Evolutionary conservation across 345 rosid species (phyloP).

Genomic region (Hevea brasiliensis): DNA sequence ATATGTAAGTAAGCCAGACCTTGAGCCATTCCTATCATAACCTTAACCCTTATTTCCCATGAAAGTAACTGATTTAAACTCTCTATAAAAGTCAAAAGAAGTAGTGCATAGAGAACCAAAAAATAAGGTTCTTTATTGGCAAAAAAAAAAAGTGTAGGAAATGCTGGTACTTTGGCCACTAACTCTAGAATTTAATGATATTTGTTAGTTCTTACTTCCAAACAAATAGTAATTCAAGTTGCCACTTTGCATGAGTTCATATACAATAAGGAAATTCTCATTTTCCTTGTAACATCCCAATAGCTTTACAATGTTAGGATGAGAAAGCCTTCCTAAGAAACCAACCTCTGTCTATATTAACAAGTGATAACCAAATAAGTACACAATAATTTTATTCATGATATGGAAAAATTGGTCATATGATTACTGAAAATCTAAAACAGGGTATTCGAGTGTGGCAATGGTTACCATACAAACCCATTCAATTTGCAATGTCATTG

Average conservation of each 20-base stretch:
- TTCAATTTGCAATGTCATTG: neutral
- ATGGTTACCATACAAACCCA: too few species aligned
- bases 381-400: too few species aligned
- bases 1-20: slow-evolving; percentile 9
- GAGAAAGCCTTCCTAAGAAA: slow-evolving; percentile 17
- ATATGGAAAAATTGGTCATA: too few species aligned
- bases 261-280: slow-evolving; percentile 8
- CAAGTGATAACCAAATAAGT: neutral
- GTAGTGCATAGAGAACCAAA: neutral
- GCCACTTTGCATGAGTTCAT: slow-evolving; percentile 24
- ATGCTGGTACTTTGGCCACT: too few species aligned
- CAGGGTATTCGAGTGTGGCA: too few species aligned
- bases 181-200: neutral
- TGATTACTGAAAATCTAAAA: too few species aligned
- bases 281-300: slow-evolving; percentile 16
- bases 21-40: slow-evolving; percentile 11
- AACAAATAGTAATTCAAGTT: slow-evolving; percentile 19
- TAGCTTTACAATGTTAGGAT: slow-evolving; percentile 22
- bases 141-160: too few species aligned
- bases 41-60: neutral
- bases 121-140: neutral
- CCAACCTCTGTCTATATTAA: slow-evolving; percentile 1
- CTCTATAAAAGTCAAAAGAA: neutral
- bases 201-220: slow-evolving; percentile 11
- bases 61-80: neutral